Evolutionary conservation across 495 filamentous ascomycete genomes (phyloP), one percentile per base, ranked within the genome.

Genomic region (Monascus purpureus): DNA sequence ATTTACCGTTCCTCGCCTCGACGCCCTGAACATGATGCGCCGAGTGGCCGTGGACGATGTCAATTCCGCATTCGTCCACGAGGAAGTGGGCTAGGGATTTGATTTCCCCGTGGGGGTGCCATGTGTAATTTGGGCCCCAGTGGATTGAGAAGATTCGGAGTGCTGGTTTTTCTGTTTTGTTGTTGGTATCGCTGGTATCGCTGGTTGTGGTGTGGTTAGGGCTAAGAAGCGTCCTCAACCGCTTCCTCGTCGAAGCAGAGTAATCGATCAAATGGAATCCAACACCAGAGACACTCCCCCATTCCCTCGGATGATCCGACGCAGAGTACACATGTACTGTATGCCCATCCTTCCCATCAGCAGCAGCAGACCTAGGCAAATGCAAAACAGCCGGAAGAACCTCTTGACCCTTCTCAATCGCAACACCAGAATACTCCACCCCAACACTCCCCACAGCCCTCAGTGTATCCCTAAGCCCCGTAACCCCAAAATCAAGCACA

Each of bases 21-120:
- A 60, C 57, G 0, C 60, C 60, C 40, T 64, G 60, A 0, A 59
- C 35, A 49, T 64, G 60, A 41, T 64, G 60, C 14, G 50, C 49
- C 14, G 59, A 63, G 31, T 61, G 57, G 0, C 59, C 60, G 32
- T 64, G 59, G 13, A 64, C 44, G 19, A 64, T 54, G 40, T 63
- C 60, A 1, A 64, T 50, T 1, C 42, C 57, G 27, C 59, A 59
- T 37, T 59, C 60, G 31, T 63, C 59, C 16, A 64, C 41, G 9
- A 63, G 36, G 37, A 61, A 64, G 36, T 53, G 57, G 8, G 60
- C 60, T 8, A 63, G 27, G 2, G 37, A 40, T 0, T 41, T 36
- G 18, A 61, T 54, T 22, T 42, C 31, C 2, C 24, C 35, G 1
- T 39, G 35, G 0, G 60, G 51, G 5, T 42, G 25, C 59, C 57